Conservation (phyloP, 1,139 yeast genomes). For the Blastobotrys elegans region DNA sequence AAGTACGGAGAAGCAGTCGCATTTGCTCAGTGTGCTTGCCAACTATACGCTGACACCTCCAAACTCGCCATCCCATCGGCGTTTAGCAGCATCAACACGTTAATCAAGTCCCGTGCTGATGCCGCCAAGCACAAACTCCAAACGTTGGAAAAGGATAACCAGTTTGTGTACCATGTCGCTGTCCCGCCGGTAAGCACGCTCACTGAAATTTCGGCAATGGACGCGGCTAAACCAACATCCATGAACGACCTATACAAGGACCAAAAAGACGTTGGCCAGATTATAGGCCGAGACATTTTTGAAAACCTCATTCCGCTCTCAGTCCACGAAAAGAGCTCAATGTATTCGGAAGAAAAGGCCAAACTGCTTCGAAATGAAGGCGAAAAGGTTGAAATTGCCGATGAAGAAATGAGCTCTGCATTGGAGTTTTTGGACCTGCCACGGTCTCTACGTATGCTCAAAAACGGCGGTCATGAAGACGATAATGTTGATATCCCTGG, state of each 20-base stretch:
- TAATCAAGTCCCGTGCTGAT: slow-evolving; percentile 26
- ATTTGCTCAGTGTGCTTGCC: slow-evolving; percentile 48
- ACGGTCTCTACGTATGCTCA: slow-evolving; percentile 52
- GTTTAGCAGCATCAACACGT: slow-evolving; percentile 22
- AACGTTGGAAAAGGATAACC: slow-evolving; percentile 73
- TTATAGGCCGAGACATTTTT: slow-evolving; percentile 53
- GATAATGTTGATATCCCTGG: slow-evolving; percentile 23
- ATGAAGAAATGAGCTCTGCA: slow-evolving; percentile 72
- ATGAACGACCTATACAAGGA: slow-evolving; percentile 49
- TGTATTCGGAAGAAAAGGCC: slow-evolving; percentile 87
- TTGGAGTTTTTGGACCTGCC: slow-evolving; percentile 79
- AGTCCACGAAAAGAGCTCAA: slow-evolving; percentile 80
- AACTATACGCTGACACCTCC: slow-evolving; percentile 22
- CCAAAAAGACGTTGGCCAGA: slow-evolving; percentile 45
- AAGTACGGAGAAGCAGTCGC: slow-evolving; percentile 80
- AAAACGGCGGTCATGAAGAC: slow-evolving; percentile 24
- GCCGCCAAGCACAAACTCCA: slow-evolving; percentile 42
- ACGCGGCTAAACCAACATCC: slow-evolving; percentile 65
- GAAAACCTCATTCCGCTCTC: slow-evolving; percentile 78
- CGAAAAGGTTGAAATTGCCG: slow-evolving; percentile 72
- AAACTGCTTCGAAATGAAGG: slow-evolving; percentile 66
- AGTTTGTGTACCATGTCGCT: slow-evolving; percentile 75
- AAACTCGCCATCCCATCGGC: slow-evolving; percentile 24
- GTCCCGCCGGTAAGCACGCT: slow-evolving; percentile 59
- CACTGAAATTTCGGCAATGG: slow-evolving; percentile 63